Base-by-base conservation (phyloP, 495 filamentous ascomycete genomes). In the Hyaloscypha bicolor region DNA sequence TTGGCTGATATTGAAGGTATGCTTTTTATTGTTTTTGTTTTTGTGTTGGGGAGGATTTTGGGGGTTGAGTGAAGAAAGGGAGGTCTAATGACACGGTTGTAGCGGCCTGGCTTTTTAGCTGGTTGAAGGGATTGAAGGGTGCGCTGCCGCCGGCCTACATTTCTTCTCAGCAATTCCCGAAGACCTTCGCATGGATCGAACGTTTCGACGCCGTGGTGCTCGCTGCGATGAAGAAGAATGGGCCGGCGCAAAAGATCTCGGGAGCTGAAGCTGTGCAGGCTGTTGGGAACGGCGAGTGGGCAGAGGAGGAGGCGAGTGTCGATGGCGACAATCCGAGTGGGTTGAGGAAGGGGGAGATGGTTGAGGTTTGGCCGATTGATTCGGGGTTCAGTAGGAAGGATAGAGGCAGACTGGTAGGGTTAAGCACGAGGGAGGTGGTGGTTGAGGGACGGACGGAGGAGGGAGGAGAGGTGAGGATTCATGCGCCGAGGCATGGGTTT, bases 21-120 rank as follows among this genome's bases (percentile, higher is more conserved):
- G 35, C 12, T 37, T 82, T 78, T 55, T 52, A 1, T 56, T 60
- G 4, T 53, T 56, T 66, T 62, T 12, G 14, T 37, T 42, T 5
- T 37, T 52, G 25, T 14, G 32, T 35, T 5, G 11, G 19, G 39
- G 29, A 52, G 11, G 29, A 32, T 42, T 53, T 16, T 12, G 31
- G 2, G 62, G 22, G 22, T 3, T 21, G 56, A 59, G 16, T 37
- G 35, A 12, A 64, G 35, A 71, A 25, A 29, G 60, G 9, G 67
- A 79, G 78, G 30, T 67, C 8, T 37, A 39, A 45, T 22, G 5
- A 9, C 12, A 25, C 25, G 25, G 25, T 25, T 51, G 56, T 52
- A 71, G 69, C 81, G 21, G 77, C 87, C 14, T 91, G 87, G 88
- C 72, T 78, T 0, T 79, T 89, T 60, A 80, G 86, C 69, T 91